These are phyloP conservation scores for Phytopythium sindhum DNA, from an alignment of 352 stramenopile species.

Conservation along the genomic window DNA sequence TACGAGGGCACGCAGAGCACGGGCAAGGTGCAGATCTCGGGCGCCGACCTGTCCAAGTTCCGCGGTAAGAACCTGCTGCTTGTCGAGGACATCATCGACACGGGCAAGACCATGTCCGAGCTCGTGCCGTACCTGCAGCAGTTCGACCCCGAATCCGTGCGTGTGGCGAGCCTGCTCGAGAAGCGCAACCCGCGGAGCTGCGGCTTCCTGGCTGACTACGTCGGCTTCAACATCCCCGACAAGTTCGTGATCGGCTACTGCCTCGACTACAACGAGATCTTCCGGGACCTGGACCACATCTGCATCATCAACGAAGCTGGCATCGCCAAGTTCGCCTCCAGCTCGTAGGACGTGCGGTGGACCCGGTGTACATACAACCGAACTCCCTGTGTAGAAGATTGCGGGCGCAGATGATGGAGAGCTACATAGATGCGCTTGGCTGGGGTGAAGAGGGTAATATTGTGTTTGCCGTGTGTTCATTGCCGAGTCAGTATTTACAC, in stretches of 20 bases:
- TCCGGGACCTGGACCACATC: conserved; percentile 94
- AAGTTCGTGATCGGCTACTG: conserved; percentile 96
- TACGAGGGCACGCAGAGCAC: conserved; percentile 92
- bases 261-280: conserved; percentile 97
- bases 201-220: conserved; percentile 93
- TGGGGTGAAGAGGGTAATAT: neutral
- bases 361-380: neutral
- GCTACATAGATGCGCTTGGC: neutral
- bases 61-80: conserved; percentile 91
- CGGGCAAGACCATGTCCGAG: conserved; percentile 91
- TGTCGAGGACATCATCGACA: conserved; percentile 98
- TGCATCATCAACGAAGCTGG: conserved; percentile 93
- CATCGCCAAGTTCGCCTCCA: conserved; percentile 83
- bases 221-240: conserved; percentile 95
- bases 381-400: neutral
- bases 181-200: conserved; percentile 90
- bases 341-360: conserved; percentile 28
- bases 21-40: conserved; percentile 90
- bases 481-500: neutral
- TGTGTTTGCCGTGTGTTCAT: neutral
- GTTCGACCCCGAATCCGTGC: conserved; percentile 78
- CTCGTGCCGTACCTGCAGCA: conserved; percentile 86
- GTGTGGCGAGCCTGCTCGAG: conserved; percentile 91
- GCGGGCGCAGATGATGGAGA: neutral
- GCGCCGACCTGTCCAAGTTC: conserved; percentile 82